Base-by-base conservation (phyloP, 768 basidiomycete genomes). In the Strobilomyces confusus region DNA sequence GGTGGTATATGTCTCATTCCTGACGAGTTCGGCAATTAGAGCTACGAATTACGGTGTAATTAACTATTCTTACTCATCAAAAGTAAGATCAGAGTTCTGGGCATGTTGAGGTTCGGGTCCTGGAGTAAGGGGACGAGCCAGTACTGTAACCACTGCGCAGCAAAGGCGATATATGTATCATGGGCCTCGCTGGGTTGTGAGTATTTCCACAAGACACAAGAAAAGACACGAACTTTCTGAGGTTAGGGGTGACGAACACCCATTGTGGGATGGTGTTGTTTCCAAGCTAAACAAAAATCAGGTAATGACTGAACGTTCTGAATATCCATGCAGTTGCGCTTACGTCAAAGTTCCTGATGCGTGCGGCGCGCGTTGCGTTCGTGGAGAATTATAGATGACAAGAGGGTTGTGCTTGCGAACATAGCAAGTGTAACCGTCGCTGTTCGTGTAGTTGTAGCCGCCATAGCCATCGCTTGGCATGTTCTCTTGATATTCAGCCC, bases 181-280 rank as follows among this genome's bases (percentile, higher is more conserved):
- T 84, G 84, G 1, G 69, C 82, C 54, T 84, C 83, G 60, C 84
- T 76, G 45, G 75, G 61, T 29, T 22, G 9, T 23, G n/a, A 19
- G 54, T 7, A 47, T n/a, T n/a, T n/a, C n/a, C n/a, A n/a, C n/a
- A n/a, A n/a, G n/a, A n/a, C n/a, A n/a, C n/a, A n/a, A n/a, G n/a
- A n/a, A n/a, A n/a, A n/a, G n/a, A n/a, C 15, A 56, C 68, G 4
- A 25, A 63, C 67, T 69, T 44, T 29, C 55, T 55, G 11, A 82
- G 69, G 63, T 86, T 86, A 11, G 84, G 84, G 1, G 84, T 84
- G 51, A 86, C 72, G 55, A 81, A 84, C 9, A 73, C 58, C 80
- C 82, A 85, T 51, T 84, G 83, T 11, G 82, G 77, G 42, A 86
- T 64, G 1, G 71, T 69, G 42, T 75, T 64, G 15, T 75, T 74